Percentiles rank a stretch among this genome's conserved stretches.
Conservation (phyloP, 2,329 filamentous ascomycete species). For the Berkeleyomyces rouxiae region DNA sequence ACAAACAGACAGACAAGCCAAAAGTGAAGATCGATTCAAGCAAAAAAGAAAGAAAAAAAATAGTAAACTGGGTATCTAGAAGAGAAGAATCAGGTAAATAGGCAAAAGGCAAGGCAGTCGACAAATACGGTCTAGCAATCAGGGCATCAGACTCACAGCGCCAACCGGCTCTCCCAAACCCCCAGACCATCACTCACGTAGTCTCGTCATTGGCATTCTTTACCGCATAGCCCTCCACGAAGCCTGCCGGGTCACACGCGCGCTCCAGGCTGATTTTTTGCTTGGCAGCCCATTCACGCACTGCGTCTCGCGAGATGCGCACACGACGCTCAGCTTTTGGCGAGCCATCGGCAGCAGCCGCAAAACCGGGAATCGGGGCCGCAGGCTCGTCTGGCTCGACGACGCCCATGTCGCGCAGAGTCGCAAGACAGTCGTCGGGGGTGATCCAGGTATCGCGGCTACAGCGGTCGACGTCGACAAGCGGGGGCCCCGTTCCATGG, state of each 20-base stretch:
- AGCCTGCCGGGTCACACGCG: constrained; percentile 58
- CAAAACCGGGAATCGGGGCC: not conserved
- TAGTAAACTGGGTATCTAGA: not conserved
- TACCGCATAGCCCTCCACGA: constrained; percentile 49
- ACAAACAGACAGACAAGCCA: not conserved
- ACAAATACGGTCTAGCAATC: too few relatives aligned
- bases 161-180: too few relatives aligned
- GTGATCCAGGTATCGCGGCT: constrained; percentile 69
- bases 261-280: constrained; percentile 46
- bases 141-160: too few relatives aligned
- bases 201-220: constrained; percentile 18
- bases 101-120: not conserved
- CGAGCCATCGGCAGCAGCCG: not conserved
- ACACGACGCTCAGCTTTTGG: constrained; percentile 28
- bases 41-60: not conserved
- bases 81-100: not conserved
- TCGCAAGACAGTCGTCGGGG: constrained; percentile 63
- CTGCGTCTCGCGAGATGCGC: constrained; percentile 34
- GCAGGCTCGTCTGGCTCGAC: constrained; percentile 24
- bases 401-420: constrained; percentile 66
- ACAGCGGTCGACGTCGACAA: constrained; percentile 54
- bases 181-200: not conserved
- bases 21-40: not conserved
- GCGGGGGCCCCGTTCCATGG: constrained; percentile 17
- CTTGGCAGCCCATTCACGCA: constrained; percentile 49